Base-by-base conservation (phyloP, 192 early-diverging fungal genomes). In the Coemansia sp. region DNA sequence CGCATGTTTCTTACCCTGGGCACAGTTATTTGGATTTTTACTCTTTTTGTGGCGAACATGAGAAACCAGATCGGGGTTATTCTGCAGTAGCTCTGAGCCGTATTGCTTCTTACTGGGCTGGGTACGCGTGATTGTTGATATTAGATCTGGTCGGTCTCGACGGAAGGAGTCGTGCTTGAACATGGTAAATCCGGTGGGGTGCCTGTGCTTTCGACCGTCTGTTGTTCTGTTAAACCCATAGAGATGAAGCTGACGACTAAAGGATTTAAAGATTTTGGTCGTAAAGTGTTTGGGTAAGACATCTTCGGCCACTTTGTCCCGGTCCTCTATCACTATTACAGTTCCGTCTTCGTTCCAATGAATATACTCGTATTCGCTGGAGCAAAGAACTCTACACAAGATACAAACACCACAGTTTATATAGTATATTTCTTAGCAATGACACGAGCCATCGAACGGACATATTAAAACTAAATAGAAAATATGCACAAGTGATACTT, bases 171-270 rank as follows among this genome's bases (percentile, higher is more conserved):
- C 21, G 33, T 77, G 63, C 20, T 20, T 18, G 16, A 69, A 77
- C 40, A 33, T 30, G 45, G 66, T 52, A n/a, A 46, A 52, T 0
- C 71, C 71, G 7, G 31, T 2, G 6, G 29, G 61, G 4, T 58
- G 10, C 31, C 72, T 75, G 21, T 56, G 33, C 45, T 77, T 82
- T 59, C 79, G 74, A n/a, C 71, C 71, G 45, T 82, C 79, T 10
- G 70, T 77, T 5, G 52, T 64, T 59, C 75, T 71, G 3, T 25
- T 25, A 45, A 82, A 82, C 15, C 64, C 67, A 20, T 82, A 82
- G n/a, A 82, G 58, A 48, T 82, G 75, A 45, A 77, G 61, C 43
- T 82, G 80, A 49, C 80, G 80, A 1, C 63, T 74, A 33, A 82
- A 77, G 2, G 80, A 82, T 16, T 56, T 37, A 31, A 58, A 73